Evolutionary conservation across 2,329 filamentous ascomycete species (phyloP), one percentile per base, ranked within the genome.

Genomic region (Penicillium expansum): DNA sequence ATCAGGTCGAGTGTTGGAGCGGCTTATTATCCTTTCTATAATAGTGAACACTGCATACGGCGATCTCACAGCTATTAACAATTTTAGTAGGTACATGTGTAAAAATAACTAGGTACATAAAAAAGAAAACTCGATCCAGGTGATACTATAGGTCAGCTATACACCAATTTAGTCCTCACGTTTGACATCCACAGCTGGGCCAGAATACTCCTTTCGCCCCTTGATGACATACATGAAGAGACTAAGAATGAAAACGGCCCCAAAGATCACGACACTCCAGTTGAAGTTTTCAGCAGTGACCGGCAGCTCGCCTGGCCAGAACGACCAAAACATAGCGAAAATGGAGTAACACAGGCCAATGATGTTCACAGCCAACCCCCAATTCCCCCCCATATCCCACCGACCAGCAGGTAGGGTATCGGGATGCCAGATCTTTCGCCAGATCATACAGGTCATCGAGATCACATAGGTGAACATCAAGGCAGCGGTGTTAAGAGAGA

Each of bases 381-480:
- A 74, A 10, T 4, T 48, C 18, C 67, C 66, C 1, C 80, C 80
- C 18, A 82, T 71, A 13, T 63, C 67, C 74, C 74, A 80, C 35
- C 76, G 74, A 7, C 69, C 67, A 8, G 63, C 58, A 0, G 76
- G 78, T 13, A 81, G 69, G 2, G 71, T 67, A 6, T 73, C 62
- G 2, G 65, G 64, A 14, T 69, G 67, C 18, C 68, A 66, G 27
- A 80, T 63, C 22, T 77, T 75, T 16, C 76, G 71, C 56, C 72
- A 73, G 49, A 81, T 70, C 11, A 82, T 66, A 55, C 76, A 79
- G 14, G 70, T 67, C 52, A 81, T 78, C 18, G 78, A 78, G 37
- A 80, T 74, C 50, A 80, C 74, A 61, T 83, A 83, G 5, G 79
- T 81, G 35, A 73, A 76, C 47, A 83, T 74, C 30, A 82, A 69